Conservation (phyloP, 768 basidiomycete genomes). For the Rubroboletus pulcherrimus region DNA sequence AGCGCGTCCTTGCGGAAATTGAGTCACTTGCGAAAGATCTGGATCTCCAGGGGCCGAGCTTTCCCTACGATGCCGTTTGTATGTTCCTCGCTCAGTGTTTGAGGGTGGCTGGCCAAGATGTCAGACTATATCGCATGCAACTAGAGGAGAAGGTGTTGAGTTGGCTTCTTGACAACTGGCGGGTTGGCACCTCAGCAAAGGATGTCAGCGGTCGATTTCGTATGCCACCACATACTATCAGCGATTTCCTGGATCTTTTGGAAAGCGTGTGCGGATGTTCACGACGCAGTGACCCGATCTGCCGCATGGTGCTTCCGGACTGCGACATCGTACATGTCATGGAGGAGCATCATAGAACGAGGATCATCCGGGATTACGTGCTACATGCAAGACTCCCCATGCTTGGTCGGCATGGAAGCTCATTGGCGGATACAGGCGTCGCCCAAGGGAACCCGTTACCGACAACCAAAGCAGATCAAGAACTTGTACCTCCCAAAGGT, state of each 20-base stretch:
- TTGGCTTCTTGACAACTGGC: constrained; percentile 80
- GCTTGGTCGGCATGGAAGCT: constrained; percentile 22
- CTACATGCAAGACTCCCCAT: constrained; percentile 60
- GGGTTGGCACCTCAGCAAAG: constrained; percentile 38
- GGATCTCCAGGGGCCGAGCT: constrained; percentile 84
- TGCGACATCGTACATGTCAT: constrained; percentile 60
- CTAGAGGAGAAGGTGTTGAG: constrained; percentile 81
- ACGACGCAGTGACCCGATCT: constrained; percentile 43
- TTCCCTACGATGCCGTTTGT: constrained; percentile 89
- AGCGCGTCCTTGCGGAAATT: constrained; percentile 65
- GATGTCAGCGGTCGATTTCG: constrained; percentile 35
- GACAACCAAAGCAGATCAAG: constrained; percentile 17
- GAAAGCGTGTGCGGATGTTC: constrained; percentile 59
- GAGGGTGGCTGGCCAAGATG: constrained; percentile 72
- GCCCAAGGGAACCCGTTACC: constrained; percentile 5
- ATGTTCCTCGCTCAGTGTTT: constrained; percentile 70
- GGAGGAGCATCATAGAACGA: constrained; percentile 53
- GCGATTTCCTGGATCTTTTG: constrained; percentile 63
- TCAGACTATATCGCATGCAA: constrained; percentile 76
- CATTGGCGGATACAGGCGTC: neutral
- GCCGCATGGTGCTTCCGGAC: constrained; percentile 61
- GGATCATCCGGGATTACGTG: constrained; percentile 66
- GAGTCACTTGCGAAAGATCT: constrained; percentile 78
- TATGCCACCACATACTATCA: constrained; percentile 50
- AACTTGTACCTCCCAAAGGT: constrained; percentile 45